Evolutionary conservation across 441 rosid species (phyloP).

Genomic region (Populus tomentosa): DNA sequence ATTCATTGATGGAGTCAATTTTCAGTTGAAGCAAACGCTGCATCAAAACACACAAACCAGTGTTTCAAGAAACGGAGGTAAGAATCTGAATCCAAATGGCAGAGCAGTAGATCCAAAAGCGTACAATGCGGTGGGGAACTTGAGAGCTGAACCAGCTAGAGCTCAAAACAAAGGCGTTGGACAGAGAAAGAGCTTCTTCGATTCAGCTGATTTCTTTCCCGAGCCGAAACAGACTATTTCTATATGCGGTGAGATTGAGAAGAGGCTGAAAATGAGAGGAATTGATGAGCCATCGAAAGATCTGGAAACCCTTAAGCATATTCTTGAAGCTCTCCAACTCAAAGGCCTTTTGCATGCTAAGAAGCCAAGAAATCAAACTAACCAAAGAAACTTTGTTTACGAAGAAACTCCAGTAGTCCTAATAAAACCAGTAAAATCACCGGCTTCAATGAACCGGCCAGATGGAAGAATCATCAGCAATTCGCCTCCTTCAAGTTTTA

Average conservation of each 20-base stretch:
- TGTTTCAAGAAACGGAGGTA: constrained; percentile 5
- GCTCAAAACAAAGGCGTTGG: constrained; percentile 34
- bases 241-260: constrained; percentile 58
- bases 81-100: constrained; percentile 15
- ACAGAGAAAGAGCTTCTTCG: constrained; percentile 57
- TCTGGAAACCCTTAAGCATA: constrained; percentile 80
- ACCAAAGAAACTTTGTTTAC: constrained; percentile 37
- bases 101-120: constrained; percentile 27
- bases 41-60: constrained; percentile 28
- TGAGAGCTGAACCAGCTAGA: constrained; percentile 41
- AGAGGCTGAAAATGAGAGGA: constrained; percentile 57
- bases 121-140: constrained; percentile 22
- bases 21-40: constrained; percentile 34
- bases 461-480: constrained; percentile 27
- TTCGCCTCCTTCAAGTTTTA: constrained; percentile 28
- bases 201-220: constrained; percentile 80
- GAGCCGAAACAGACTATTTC: constrained; percentile 51
- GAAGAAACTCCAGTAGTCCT: constrained; percentile 54
- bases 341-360: constrained; percentile 80
- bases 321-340: constrained; percentile 82
- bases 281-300: constrained; percentile 70
- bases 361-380: constrained; percentile 24
- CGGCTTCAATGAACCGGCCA: constrained; percentile 17
- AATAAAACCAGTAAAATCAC: constrained; percentile 39
- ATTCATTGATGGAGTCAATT: constrained; percentile 53